Percentiles rank a stretch among this genome's conserved stretches.
These are phyloP conservation scores for Terana coerulea DNA, from an alignment of 768 basidiomycete species.

Conservation along the genomic window DNA sequence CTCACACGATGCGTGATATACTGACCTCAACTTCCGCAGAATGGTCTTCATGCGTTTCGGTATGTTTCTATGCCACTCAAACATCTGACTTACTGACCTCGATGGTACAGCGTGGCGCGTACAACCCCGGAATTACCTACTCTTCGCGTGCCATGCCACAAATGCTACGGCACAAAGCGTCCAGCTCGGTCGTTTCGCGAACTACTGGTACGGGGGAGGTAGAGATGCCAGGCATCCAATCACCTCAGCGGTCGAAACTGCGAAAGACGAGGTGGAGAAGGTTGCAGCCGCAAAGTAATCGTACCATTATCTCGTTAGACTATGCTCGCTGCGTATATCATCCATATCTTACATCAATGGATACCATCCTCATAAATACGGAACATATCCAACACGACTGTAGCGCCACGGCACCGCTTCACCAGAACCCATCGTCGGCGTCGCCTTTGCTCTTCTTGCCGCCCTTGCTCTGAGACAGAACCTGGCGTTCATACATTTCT, in stretches of 20 bases:
- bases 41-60: conserved; percentile 95
- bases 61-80: conserved; percentile 25
- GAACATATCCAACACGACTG: neutral
- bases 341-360: too few species aligned
- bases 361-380: neutral
- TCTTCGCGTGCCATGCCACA: conserved; percentile 92
- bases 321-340: neutral
- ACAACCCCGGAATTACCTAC: conserved; percentile 91
- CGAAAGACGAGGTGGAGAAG: conserved; percentile 38
- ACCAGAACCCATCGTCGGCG: conserved; percentile 80
- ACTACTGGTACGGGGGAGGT: conserved; percentile 91
- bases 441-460: conserved; percentile 66
- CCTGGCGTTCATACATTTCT: conserved; percentile 92
- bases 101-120: conserved; percentile 79
- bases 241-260: conserved; percentile 47
- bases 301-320: neutral
- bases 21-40: conserved; percentile 23
- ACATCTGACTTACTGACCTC: conserved; percentile 4
- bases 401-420: too few species aligned
- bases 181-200: conserved; percentile 81
- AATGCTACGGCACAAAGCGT: conserved; percentile 84
- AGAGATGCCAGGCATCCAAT: conserved; percentile 56
- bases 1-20: neutral
- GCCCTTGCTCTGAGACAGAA: conserved; percentile 69
- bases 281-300: conserved; percentile 23